Evolutionary conservation across 495 filamentous ascomycete genomes (phyloP).

Genomic region (Penicillium roqueforti): DNA sequence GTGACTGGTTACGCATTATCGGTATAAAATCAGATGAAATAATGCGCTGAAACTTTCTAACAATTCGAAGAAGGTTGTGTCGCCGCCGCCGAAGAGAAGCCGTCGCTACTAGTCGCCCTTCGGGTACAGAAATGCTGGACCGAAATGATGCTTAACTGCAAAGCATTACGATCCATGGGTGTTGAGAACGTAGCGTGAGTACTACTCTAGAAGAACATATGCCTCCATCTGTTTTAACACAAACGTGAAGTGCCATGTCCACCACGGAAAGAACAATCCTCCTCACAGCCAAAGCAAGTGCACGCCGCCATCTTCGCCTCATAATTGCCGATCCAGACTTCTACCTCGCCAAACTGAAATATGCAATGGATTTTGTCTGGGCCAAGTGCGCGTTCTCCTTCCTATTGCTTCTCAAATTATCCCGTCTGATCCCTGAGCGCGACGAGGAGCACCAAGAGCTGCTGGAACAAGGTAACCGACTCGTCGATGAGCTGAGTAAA

Average conservation of each 20-base stretch:
- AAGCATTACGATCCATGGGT: conserved; percentile 44
- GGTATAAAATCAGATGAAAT: conserved; percentile 20
- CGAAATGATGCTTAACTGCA: conserved; percentile 48
- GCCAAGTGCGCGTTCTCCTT: conserved; percentile 54
- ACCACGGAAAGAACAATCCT: conserved; percentile 39
- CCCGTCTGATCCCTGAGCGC: conserved; percentile 44
- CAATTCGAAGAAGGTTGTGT: conserved; percentile 17
- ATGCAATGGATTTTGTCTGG: conserved; percentile 55
- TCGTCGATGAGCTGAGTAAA: conserved; percentile 42
- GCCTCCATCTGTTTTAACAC: not conserved
- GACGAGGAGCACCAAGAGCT: conserved; percentile 37
- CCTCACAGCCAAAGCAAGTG: conserved; percentile 43
- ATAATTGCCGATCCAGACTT: conserved; percentile 37
- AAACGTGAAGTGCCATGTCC: conserved; percentile 34
- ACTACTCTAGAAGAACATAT: not conserved
- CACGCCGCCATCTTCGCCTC: conserved; percentile 47
- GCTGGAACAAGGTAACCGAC: conserved; percentile 39
- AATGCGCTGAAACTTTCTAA: not conserved
- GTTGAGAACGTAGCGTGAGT: conserved; percentile 45
- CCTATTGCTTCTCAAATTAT: conserved; percentile 48
- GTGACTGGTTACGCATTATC: conserved; percentile 45
- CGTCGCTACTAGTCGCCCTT: conserved; percentile 36
- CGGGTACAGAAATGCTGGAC: conserved; percentile 45
- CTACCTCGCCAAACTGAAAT: conserved; percentile 48
- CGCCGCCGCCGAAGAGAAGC: conserved; percentile 29